Percentiles rank a stretch among this genome's conserved stretches.
Evolutionary conservation across 495 filamentous ascomycete species (phyloP).

Genomic region (Glutinoglossum americanum): DNA sequence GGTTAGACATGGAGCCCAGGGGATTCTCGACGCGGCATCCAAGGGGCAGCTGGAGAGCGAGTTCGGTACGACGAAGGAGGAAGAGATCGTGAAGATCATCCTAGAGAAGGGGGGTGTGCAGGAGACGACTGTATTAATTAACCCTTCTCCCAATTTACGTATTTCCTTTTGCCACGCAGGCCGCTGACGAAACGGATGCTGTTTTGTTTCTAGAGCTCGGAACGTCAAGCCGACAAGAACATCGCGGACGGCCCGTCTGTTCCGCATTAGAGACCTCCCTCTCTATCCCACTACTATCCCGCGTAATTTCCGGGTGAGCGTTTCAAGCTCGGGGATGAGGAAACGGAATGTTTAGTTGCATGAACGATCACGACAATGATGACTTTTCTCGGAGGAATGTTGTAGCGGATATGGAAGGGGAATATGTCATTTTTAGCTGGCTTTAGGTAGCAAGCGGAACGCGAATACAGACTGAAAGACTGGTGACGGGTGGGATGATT

Average conservation of each 20-base stretch:
- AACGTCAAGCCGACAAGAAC: slow-evolving; percentile 25
- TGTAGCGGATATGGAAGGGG: too few relatives aligned
- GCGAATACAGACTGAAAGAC: too few relatives aligned
- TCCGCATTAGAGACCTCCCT: slow-evolving; percentile 13
- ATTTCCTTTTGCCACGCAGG: not conserved
- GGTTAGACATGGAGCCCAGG: slow-evolving; percentile 79
- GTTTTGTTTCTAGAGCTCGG: slow-evolving; percentile 11
- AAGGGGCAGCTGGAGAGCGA: slow-evolving; percentile 57
- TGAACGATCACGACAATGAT: too few relatives aligned
- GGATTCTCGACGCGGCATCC: slow-evolving; percentile 52
- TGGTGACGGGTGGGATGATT: too few relatives aligned
- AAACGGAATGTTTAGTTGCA: too few relatives aligned
- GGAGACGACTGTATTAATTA: slow-evolving; percentile 35
- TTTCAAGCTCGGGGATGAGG: not conserved
- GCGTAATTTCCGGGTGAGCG: not conserved
- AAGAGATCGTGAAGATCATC: slow-evolving; percentile 60
- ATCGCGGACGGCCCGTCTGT: slow-evolving; percentile 20
- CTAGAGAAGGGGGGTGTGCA: slow-evolving; percentile 54
- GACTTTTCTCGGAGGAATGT: too few relatives aligned
- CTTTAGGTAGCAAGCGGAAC: too few relatives aligned
- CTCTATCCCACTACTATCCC: too few relatives aligned
- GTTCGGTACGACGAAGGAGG: slow-evolving; percentile 60
- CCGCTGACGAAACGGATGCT: not conserved
- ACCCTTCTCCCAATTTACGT: not conserved
- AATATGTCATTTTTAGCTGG: too few relatives aligned